phyloP scores from a whole-genome alignment of 164 flowering plant species.

The Umbellularia californica region DNA sequence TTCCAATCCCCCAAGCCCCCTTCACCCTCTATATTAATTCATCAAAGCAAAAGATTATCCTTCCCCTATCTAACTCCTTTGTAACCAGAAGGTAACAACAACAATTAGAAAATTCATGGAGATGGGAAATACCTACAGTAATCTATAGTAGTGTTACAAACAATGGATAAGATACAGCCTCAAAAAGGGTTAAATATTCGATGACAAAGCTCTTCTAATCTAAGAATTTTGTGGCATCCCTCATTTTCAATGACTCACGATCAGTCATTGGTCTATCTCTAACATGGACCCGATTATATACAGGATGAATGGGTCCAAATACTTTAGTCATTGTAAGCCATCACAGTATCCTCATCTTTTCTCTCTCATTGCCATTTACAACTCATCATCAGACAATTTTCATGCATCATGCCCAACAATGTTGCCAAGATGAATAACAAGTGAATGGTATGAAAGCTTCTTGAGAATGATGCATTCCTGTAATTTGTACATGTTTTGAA shows the following conservation, averaged over 20 bases:
- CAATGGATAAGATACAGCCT: background rate
- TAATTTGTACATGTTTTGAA: slow-evolving; percentile 15
- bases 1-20: no score
- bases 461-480: slow-evolving; percentile 90
- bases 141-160: no score
- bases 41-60: no score
- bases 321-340: background rate
- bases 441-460: slow-evolving; percentile 74
- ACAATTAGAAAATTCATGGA: no score
- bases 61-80: no score
- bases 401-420: slow-evolving; percentile 80
- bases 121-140: background rate
- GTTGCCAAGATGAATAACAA: slow-evolving; percentile 94
- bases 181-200: background rate
- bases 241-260: background rate
- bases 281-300: background rate
- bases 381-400: background rate
- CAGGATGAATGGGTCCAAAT: background rate
- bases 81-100: no score
- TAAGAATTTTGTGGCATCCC: background rate
- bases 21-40: no score
- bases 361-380: background rate
- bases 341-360: background rate
- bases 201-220: background rate
- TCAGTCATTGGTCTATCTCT: background rate